Evolutionary conservation across 2,329 filamentous ascomycete species (phyloP).

Genomic region (Epichloe scottii): DNA sequence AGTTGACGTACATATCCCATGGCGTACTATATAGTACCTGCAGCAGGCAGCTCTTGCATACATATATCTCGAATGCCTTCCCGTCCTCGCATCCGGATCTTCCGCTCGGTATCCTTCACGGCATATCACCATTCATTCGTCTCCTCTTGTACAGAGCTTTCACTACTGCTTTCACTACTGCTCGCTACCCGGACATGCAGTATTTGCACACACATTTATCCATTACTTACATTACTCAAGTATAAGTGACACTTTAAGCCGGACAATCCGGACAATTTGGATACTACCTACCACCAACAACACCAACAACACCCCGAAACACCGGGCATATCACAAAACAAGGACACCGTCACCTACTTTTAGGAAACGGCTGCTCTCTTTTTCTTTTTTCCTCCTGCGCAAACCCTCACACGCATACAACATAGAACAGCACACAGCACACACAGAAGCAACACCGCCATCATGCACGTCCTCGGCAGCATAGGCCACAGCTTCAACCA

Average conservation of each 20-base stretch:
- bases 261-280: background rate
- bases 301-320: no score
- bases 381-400: no score
- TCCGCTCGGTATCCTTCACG: background rate
- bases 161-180: background rate
- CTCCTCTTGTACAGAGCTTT: background rate
- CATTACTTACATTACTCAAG: no score
- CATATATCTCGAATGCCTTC: constrained; percentile 2
- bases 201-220: background rate
- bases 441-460: constrained; percentile 8
- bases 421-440: background rate
- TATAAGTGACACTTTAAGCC: background rate
- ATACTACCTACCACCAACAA: background rate
- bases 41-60: background rate
- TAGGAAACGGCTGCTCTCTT: no score
- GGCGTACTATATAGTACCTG: background rate
- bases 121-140: background rate
- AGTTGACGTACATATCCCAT: background rate
- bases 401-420: no score
- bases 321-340: background rate
- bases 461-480: constrained; percentile 22
- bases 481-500: constrained; percentile 22
- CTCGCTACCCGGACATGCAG: background rate
- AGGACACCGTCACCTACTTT: background rate
- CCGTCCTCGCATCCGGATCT: background rate